These are phyloP conservation scores for Pelargonium cotyledonis DNA, from an alignment of 441 rosid species.

Conservation along the genomic window DNA sequence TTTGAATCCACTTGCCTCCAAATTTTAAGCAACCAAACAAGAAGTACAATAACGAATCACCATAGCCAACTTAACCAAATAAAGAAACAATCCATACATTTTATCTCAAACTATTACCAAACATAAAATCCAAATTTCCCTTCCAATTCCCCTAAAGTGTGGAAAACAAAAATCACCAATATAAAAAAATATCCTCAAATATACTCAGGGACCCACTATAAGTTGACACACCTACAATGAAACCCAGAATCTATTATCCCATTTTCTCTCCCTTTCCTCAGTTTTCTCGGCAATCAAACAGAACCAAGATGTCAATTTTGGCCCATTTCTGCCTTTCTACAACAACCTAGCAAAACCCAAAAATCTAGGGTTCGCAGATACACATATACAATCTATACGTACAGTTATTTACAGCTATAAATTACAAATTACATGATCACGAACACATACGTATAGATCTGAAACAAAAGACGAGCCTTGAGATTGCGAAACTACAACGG, in stretches of 20 bases:
- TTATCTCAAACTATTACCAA: too few species aligned
- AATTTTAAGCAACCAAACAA: background rate
- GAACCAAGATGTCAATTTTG: conserved; percentile 11
- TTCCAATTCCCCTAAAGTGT: background rate
- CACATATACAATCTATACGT: background rate
- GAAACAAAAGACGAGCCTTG: conserved; percentile 1
- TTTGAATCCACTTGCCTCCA: background rate
- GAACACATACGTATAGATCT: conserved; percentile 15
- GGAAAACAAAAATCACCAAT: background rate
- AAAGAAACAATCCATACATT: background rate
- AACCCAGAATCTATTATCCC: background rate
- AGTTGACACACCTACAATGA: background rate
- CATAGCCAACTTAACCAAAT: background rate
- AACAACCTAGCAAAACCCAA: background rate
- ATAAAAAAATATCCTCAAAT: background rate
- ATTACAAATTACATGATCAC: background rate
- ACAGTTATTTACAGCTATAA: background rate
- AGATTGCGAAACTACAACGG: conserved; percentile 5
- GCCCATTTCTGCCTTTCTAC: background rate
- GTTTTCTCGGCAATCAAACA: conserved; percentile 17
- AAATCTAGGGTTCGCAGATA: conserved; percentile 17
- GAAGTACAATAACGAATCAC: background rate
- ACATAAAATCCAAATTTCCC: background rate
- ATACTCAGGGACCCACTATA: background rate
- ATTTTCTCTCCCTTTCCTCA: conserved; percentile 5